Evolutionary conservation across 768 basidiomycete species (phyloP).

Genomic region (Hysterangium stoloniferum): DNA sequence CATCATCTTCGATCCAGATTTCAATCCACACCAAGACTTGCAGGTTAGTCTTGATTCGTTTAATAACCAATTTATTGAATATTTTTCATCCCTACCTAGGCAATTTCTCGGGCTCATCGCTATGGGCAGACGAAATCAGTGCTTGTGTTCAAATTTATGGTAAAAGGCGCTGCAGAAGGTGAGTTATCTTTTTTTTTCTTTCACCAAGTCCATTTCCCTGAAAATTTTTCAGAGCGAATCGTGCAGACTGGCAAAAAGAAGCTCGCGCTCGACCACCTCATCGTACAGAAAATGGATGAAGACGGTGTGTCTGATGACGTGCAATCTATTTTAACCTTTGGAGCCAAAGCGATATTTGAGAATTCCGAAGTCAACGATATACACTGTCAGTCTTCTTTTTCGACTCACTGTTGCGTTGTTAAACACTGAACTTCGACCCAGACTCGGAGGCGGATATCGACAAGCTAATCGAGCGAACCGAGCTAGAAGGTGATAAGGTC

Average conservation of each 20-base stretch:
- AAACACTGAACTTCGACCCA: slow-evolving; percentile 21
- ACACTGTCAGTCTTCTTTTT: slow-evolving; percentile 39
- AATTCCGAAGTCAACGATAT: slow-evolving; percentile 50
- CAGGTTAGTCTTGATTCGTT: slow-evolving; percentile 54
- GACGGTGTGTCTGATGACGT: slow-evolving; percentile 72
- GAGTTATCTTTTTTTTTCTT: slow-evolving; percentile 6
- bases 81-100: slow-evolving; percentile 50
- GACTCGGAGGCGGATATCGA: slow-evolving; percentile 80
- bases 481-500: slow-evolving; percentile 56
- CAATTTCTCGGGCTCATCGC: slow-evolving; percentile 89
- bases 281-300: slow-evolving; percentile 91
- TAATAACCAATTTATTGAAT: neutral
- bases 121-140: slow-evolving; percentile 94
- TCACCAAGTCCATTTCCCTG: neutral
- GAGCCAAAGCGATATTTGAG: slow-evolving; percentile 76
- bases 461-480: slow-evolving; percentile 79
- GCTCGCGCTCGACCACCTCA: slow-evolving; percentile 86
- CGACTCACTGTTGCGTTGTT: neutral
- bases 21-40: slow-evolving; percentile 96
- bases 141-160: slow-evolving; percentile 93
- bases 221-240: slow-evolving; percentile 63
- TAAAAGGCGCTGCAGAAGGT: slow-evolving; percentile 91
- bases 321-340: slow-evolving; percentile 83
- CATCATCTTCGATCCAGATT: slow-evolving; percentile 91
- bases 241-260: slow-evolving; percentile 94